Evolutionary conservation across 164 flowering plant species (phyloP).

Genomic region (Santalum album): DNA sequence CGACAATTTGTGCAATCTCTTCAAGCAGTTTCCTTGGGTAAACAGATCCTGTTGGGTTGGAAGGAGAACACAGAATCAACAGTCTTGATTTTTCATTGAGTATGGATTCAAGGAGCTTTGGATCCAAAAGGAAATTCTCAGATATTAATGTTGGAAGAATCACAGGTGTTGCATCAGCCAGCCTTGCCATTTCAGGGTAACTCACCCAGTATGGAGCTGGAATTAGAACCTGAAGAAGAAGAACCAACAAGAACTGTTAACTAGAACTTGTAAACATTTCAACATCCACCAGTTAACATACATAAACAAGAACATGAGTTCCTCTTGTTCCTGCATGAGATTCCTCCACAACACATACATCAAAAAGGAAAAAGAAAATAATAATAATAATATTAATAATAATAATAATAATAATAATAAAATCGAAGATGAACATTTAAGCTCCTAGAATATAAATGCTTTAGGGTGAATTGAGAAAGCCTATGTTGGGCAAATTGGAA

Average conservation of each 20-base stretch:
- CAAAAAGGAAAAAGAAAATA: no score
- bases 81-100: slow-evolving; percentile 82
- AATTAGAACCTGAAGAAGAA: slow-evolving; percentile 62
- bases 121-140: slow-evolving; percentile 73
- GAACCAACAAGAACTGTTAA: not conserved
- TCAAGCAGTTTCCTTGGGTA: slow-evolving; percentile 73
- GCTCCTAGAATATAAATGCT: no score
- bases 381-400: no score
- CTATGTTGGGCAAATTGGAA: no score
- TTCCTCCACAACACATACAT: no score
- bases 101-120: slow-evolving; percentile 66
- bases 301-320: no score
- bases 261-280: no score
- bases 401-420: no score
- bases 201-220: slow-evolving; percentile 97
- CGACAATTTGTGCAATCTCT: slow-evolving; percentile 76
- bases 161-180: slow-evolving; percentile 92
- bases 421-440: no score
- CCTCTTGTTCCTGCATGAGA: no score
- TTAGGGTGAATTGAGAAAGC: no score
- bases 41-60: slow-evolving; percentile 96
- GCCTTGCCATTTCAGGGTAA: slow-evolving; percentile 92
- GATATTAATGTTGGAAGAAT: slow-evolving; percentile 66
- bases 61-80: slow-evolving; percentile 86
- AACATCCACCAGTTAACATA: no score